phyloP scores from a whole-genome alignment of 345 rosid species.

The Populus deltoides region DNA sequence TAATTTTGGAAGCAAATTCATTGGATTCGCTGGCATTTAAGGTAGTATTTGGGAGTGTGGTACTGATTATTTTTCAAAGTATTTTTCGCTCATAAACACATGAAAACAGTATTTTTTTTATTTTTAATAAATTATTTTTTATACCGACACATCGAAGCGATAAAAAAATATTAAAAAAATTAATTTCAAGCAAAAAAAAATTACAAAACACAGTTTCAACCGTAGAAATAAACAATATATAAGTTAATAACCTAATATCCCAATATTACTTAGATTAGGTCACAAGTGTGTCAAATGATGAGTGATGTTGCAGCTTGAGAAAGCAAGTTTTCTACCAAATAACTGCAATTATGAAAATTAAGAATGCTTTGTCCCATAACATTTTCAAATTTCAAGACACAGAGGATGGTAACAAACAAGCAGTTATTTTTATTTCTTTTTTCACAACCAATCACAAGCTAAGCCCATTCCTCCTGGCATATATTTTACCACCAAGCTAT shows the following conservation, averaged over 20 bases:
- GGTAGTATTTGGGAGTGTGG: fast-evolving
- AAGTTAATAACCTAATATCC: too few relatives aligned
- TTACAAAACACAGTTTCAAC: too few relatives aligned
- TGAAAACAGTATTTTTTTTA: too few relatives aligned
- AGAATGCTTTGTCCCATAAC: neutral
- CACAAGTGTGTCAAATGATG: neutral
- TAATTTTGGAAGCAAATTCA: too few relatives aligned
- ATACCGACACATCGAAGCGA: fast-evolving
- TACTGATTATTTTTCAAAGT: too few relatives aligned
- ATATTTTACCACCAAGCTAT: neutral
- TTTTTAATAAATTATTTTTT: too few relatives aligned
- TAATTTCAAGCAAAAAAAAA: too few relatives aligned
- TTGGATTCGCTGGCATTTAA: too few relatives aligned
- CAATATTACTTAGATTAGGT: neutral
- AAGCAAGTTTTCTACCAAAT: neutral
- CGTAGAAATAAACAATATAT: too few relatives aligned
- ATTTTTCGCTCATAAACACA: fast-evolving
- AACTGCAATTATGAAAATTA: neutral
- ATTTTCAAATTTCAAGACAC: neutral
- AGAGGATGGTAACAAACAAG: neutral
- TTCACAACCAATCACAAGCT: neutral
- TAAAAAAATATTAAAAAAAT: too few relatives aligned
- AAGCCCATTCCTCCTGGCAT: neutral
- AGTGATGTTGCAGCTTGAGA: neutral
- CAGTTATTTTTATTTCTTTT: neutral